A percentile compares a stretch with the other conserved stretches of the same genome.
These are phyloP conservation scores for Aspergillus costaricaensis DNA, from an alignment of 2,329 filamentous ascomycete genomes.

Conservation along the genomic window DNA sequence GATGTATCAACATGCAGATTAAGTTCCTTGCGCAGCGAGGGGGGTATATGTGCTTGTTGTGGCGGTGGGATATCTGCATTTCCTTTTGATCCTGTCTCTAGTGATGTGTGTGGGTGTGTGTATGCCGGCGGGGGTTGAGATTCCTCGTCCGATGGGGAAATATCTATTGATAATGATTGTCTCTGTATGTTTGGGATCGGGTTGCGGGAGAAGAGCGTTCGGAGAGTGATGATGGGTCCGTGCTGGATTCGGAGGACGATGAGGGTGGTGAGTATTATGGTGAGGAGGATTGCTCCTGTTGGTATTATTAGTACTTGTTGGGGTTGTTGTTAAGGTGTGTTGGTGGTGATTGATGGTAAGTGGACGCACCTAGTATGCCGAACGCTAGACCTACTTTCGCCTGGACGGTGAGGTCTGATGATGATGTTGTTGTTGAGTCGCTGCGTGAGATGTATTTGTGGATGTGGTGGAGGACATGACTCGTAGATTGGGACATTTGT, in stretches of 20 bases:
- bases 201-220: background rate
- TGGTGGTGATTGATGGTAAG: background rate
- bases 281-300: slow-evolving; percentile 3
- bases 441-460: too few relatives aligned
- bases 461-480: background rate
- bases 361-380: background rate
- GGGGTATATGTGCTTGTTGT: too few relatives aligned
- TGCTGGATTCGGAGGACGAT: slow-evolving; percentile 7
- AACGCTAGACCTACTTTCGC: background rate
- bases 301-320: background rate
- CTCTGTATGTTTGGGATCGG: too few relatives aligned
- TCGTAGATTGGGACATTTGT: background rate
- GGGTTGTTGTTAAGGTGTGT: background rate
- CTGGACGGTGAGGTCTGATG: background rate
- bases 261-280: background rate
- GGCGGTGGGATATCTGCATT: too few relatives aligned
- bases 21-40: too few relatives aligned
- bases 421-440: too few relatives aligned
- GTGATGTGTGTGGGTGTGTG: too few relatives aligned
- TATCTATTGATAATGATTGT: too few relatives aligned
- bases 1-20: too few relatives aligned
- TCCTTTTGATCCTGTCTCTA: too few relatives aligned
- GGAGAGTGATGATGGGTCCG: slow-evolving; percentile 1
- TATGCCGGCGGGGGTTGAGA: too few relatives aligned
- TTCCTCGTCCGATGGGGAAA: too few relatives aligned